Base-by-base conservation (phyloP, 2,329 filamentous ascomycete species). In the Neofusicoccum umdonicola region DNA sequence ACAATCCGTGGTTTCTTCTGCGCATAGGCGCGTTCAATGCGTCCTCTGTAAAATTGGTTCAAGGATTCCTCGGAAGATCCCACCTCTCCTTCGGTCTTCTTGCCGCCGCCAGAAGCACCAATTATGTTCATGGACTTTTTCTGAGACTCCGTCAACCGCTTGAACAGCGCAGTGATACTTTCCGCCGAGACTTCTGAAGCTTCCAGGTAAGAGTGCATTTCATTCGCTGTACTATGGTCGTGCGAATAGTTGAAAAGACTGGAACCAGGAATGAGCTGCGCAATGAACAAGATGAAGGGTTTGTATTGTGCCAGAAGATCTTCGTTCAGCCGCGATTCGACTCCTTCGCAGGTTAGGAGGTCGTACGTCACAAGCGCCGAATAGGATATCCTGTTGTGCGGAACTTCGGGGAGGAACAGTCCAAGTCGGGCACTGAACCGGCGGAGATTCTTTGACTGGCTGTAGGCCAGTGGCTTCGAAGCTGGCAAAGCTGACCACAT, bases 321-420 rank as follows among this genome's bases (percentile, higher is more conserved):
- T 7, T 72, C 66, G 6, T 66, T 60, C 3, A 72, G 34, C 0
- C 66, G 58, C 17, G 71, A 52, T 17, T 68, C 65, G 13, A 58
- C 27, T 5, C 57, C 64, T 6, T 65, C 57, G 7, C 65, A 66
- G 41, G 71, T 69, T 12, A 74, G 72, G 12, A 74, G 61, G 12
- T 68, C 71, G 66, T 74, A 77, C 1, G 76, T 61, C 34, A 71
- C 70, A 1, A 75, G 63, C 4, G 75, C 74, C 47, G 72, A 73
- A n/a, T 60, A 60, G 11, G 56, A 19, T 8, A 60, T 60, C 13
- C 42, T 45, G 31, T 60, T 7, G 4, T n/a, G 4, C 1, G 31
- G 27, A 3, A 60, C 47, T 2, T 34, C 12, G 2, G 27, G 42
- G 22, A 60, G 9, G 31, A 60, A 35, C 12, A 22, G 8, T 9